Conservation (phyloP, 2,329 filamentous ascomycete species). For the Trichoderma gracile region DNA sequence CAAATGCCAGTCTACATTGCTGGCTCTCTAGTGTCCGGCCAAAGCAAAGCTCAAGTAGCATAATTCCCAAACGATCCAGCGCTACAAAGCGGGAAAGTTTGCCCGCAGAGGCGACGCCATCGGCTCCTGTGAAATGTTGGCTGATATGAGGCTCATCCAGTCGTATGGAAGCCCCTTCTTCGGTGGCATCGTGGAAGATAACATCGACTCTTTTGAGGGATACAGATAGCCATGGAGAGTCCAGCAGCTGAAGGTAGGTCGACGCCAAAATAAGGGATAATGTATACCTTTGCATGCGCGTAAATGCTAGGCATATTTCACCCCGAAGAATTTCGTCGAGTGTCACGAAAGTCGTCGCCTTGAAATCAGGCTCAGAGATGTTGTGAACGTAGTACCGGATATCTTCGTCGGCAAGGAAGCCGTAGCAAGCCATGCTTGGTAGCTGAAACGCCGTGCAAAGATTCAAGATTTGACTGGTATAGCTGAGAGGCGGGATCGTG, state of each 20-base stretch:
- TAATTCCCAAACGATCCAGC: neutral
- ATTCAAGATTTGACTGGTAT: neutral
- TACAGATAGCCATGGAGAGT: constrained; percentile 31
- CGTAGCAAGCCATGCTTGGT: neutral
- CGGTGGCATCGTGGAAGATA: neutral
- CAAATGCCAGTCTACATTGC: neutral
- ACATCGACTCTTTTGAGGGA: constrained; percentile 30
- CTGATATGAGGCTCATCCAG: constrained; percentile 10
- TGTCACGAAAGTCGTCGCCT: neutral
- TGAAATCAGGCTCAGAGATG: neutral
- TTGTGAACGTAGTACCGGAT: constrained; percentile 15
- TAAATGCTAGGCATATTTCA: constrained; percentile 14
- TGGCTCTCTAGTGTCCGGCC: neutral
- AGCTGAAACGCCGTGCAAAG: neutral
- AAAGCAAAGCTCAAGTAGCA: constrained; percentile 16
- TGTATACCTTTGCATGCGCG: constrained; percentile 29
- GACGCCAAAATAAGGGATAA: constrained; percentile 33
- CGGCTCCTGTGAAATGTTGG: neutral
- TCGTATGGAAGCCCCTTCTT: neutral
- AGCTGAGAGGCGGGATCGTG: too few relatives aligned
- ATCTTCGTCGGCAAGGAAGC: constrained; percentile 1
- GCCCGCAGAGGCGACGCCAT: too few relatives aligned
- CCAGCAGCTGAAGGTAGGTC: constrained; percentile 34
- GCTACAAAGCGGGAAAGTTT: neutral
- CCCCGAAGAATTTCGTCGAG: constrained; percentile 21